Percentiles rank a stretch among this genome's conserved stretches.
These are phyloP conservation scores for Endocalyx cinctus DNA, from an alignment of 2,329 filamentous ascomycete species.

Conservation along the genomic window DNA sequence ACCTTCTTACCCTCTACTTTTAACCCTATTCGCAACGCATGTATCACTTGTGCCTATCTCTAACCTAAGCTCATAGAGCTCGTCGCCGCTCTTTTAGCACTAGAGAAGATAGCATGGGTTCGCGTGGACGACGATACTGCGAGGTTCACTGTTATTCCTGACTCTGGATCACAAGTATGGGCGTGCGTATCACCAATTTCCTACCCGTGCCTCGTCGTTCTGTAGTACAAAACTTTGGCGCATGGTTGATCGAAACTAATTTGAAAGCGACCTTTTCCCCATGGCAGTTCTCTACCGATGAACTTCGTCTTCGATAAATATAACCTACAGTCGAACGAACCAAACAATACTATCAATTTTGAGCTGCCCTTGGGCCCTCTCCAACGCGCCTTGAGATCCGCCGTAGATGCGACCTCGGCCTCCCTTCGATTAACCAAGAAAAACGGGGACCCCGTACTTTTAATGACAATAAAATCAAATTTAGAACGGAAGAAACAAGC, in stretches of 20 bases:
- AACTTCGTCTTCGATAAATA: constrained; percentile 87
- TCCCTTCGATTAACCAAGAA: constrained; percentile 90
- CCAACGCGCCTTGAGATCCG: constrained; percentile 87
- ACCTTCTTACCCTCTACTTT: too few species aligned
- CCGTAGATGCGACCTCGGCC: constrained; percentile 73
- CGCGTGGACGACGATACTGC: constrained; percentile 82
- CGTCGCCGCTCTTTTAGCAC: constrained; percentile 57
- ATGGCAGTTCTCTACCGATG: constrained; percentile 51
- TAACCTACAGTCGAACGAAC: constrained; percentile 77
- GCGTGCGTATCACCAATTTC: too few species aligned
- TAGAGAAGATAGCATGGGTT: constrained; percentile 85
- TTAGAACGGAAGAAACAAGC: constrained; percentile 46
- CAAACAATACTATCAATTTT: constrained; percentile 87
- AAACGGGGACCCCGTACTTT: constrained; percentile 78
- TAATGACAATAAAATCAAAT: constrained; percentile 81
- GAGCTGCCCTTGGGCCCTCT: constrained; percentile 87
- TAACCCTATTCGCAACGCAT: too few species aligned
- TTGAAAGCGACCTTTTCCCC: constrained; percentile 2
- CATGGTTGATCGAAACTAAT: too few species aligned
- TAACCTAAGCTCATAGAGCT: constrained; percentile 44
- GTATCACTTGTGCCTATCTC: not conserved
- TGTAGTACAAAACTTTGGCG: too few species aligned
- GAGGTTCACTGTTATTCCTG: constrained; percentile 92
- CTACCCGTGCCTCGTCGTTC: too few species aligned
- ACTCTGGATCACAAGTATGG: constrained; percentile 95